phyloP scores from a whole-genome alignment of 1,284 basidiomycete genomes.

The Phylloporus sp. region DNA sequence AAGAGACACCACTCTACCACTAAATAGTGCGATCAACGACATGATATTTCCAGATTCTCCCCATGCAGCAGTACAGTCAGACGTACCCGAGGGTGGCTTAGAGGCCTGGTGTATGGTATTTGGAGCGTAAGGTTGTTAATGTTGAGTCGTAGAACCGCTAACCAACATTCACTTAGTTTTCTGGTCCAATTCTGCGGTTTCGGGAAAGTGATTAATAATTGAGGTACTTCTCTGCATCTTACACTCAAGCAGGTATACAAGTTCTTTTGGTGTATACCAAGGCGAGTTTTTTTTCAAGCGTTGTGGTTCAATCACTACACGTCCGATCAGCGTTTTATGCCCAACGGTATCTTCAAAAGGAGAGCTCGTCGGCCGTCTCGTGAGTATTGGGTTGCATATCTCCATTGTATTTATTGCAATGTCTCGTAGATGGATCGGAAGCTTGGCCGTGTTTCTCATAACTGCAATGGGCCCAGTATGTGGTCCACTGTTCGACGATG shows the following conservation, averaged over 20 bases:
- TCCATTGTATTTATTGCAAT: background rate
- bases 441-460: slow-evolving; percentile 23
- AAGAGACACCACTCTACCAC: slow-evolving; percentile 39
- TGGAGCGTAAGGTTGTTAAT: slow-evolving; percentile 26
- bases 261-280: slow-evolving; percentile 38
- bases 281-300: slow-evolving; percentile 24
- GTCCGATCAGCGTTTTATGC: slow-evolving; percentile 31
- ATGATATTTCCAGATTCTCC: background rate
- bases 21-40: slow-evolving; percentile 26
- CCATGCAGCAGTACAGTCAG: background rate
- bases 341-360: slow-evolving; percentile 35
- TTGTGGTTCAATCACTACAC: too few species aligned
- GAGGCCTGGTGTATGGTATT: slow-evolving; percentile 35
- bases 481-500: slow-evolving; percentile 34
- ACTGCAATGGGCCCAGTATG: slow-evolving; percentile 29
- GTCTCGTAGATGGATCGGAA: slow-evolving; percentile 35
- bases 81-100: slow-evolving; percentile 30
- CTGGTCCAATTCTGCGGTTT: slow-evolving; percentile 32
- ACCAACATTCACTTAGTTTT: slow-evolving; percentile 25
- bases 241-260: slow-evolving; percentile 23
- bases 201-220: slow-evolving; percentile 22
- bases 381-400: slow-evolving; percentile 11
- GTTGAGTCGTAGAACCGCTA: background rate
- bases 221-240: background rate
- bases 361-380: slow-evolving; percentile 37